These are phyloP conservation scores for Cryptosporidium xiaoi DNA, from an alignment of 169 alveolate genomes.

Conservation along the genomic window DNA sequence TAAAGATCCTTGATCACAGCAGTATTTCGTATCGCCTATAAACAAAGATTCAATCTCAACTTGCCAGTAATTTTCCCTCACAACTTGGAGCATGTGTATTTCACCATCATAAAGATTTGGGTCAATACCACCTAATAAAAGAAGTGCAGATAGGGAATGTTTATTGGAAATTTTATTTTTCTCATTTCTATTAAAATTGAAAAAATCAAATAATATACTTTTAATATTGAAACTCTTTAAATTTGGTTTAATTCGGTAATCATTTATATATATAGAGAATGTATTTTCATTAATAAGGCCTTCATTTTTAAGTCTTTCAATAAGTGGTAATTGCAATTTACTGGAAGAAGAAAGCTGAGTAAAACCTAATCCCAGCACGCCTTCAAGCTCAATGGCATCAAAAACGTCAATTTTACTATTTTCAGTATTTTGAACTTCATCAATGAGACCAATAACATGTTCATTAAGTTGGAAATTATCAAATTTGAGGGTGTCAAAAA, in stretches of 20 bases:
- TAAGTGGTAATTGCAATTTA: conserved; percentile 83
- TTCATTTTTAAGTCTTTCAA: conserved; percentile 83
- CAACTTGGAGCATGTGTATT: conserved; percentile 87
- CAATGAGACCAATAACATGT: conserved; percentile 87
- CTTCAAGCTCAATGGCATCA: conserved; percentile 87
- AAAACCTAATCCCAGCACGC: conserved; percentile 89
- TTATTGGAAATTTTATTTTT: background rate
- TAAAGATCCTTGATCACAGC: conserved; percentile 82
- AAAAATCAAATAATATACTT: conserved; percentile 63
- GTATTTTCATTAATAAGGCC: conserved; percentile 80
- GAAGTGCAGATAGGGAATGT: conserved; percentile 79
- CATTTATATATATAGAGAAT: conserved; percentile 86
- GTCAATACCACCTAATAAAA: conserved; percentile 88
- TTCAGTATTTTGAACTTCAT: conserved; percentile 76
- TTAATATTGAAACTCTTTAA: background rate
- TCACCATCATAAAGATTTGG: conserved; percentile 82
- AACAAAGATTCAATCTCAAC: conserved; percentile 85
- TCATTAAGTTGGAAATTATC: conserved; percentile 82
- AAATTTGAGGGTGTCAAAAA: conserved; percentile 81
- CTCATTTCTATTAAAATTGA: conserved; percentile 40
- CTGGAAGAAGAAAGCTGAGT: conserved; percentile 86
- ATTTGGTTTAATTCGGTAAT: conserved; percentile 51
- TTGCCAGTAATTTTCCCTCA: conserved; percentile 90
- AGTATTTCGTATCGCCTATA: conserved; percentile 84
- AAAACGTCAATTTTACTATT: conserved; percentile 74